phyloP scores from a whole-genome alignment of 176 grass and related monocot species.

The Saccharum spontaneum region DNA sequence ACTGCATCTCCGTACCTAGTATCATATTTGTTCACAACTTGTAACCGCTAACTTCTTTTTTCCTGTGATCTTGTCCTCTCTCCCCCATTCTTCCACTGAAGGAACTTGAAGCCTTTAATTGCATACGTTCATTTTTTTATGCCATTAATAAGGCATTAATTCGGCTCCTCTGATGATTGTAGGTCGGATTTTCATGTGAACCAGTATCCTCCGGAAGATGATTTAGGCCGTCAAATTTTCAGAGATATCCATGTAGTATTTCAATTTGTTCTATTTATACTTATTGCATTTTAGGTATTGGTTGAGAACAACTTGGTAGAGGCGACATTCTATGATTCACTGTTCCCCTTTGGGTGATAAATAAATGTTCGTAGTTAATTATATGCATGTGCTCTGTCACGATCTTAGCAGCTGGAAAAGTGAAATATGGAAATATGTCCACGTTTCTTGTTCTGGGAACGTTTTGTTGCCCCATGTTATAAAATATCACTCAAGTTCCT shows the following conservation, averaged over 20 bases:
- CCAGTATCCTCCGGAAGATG: neutral
- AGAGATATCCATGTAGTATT: neutral
- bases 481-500: too few species aligned
- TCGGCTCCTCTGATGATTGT: neutral
- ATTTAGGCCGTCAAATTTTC: neutral
- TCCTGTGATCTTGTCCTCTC: neutral
- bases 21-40: neutral
- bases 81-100: too few species aligned
- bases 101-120: neutral
- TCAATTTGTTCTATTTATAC: constrained; percentile 14
- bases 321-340: neutral
- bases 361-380: neutral
- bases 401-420: too few species aligned
- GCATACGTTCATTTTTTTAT: neutral
- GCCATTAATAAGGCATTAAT: neutral
- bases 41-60: neutral
- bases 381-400: too few species aligned
- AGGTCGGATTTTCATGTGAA: neutral
- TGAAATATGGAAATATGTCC: too few species aligned
- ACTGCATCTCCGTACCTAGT: neutral
- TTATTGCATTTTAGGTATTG: constrained; percentile 2
- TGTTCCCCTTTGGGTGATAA: neutral
- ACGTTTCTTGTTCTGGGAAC: too few species aligned
- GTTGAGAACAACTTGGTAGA: neutral
- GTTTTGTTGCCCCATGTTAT: too few species aligned